Base-by-base conservation (phyloP, 495 filamentous ascomycete species). In the Polyplosphaeria fusca region DNA sequence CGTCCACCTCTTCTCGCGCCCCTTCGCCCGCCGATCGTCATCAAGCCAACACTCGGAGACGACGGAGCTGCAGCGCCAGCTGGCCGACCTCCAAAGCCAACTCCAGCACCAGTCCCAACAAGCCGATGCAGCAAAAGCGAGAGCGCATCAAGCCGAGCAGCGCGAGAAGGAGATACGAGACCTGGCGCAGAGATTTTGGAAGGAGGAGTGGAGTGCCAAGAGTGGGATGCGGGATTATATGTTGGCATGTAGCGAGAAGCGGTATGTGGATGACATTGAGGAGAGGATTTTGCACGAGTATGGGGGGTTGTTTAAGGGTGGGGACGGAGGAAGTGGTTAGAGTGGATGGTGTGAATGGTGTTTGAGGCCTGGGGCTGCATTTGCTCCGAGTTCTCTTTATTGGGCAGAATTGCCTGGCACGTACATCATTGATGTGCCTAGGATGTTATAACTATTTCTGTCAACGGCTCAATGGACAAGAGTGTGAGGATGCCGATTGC, bases 231-330 rank as follows among this genome's bases (percentile, higher is more conserved):
- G 42, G 48, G 48, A 52, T n/a, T 52, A 41, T 42, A 35, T 52
- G 32, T 37, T 14, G 7, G 14, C 24, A 20, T 52, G 32, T 19
- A 52, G 48, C 5, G 35, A 39, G 11, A 37, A 24, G 32, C 18
- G 24, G 24, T 20, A 52, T 52, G 32, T 52, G 7, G 35, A 27
- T 19, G 48, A 52, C 35, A 42, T 52, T 52, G 48, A 52, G 48
- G 32, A 52, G 48, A 52, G 48, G 48, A 27, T 52, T 4, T 27
- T 42, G 48, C 25, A 11, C 22, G 48, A 52, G 37, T 52, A 52
- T 41, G 2, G 48, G 23, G 48, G n/a, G 32, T 26, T 52, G 35
- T 52, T 52, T 18, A 24, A 24, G 3, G 45, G 5, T 42, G 39
- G 16, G 19, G 19, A 20, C 7, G 39, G 19, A 7, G 39, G 19